Evolutionary conservation across 2,329 filamentous ascomycete species (phyloP), one percentile per base, ranked within the genome.

Genomic region (Teratosphaeria nubilosa): DNA sequence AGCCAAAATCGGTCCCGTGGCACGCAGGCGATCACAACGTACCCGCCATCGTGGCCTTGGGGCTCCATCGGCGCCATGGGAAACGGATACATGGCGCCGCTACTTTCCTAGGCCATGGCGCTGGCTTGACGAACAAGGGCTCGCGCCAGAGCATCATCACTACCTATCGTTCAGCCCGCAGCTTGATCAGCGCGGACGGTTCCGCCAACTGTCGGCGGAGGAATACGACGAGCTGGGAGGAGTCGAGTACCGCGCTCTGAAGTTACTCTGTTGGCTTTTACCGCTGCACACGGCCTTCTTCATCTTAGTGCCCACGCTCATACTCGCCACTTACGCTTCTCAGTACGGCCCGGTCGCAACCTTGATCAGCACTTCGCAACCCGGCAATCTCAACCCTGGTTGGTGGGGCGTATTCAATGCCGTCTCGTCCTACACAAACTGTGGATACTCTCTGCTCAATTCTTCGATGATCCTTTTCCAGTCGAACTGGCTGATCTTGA

Each of bases 341-440:
- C 51, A 32, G 16, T 53, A 53, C 30, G 11, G 51, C 3, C 51
- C 51, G 1, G 24, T 30, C 20, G 51, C 51, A 53, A 30, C 51
- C 14, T 32, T 53, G 51, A 30, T 53, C 11, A n/a, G 16, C 20
- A 32, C 25, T 27, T 53, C 51, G 30, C 51, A 53, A 5, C 51
- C 24, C 16, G 51, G 51, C 13, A 32, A 53, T n/a, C 30, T 53
- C 25, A 54, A 80, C 57, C 83, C 82, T 54, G 81, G 83, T 0
- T 97, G 92, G 92, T 97, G 92, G 81, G 90, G 83, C 0, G 84
- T 96, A 64, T 97, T 91, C 74, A 95, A 89, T 0, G 76, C 90
- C 11, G 88, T 51, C 10, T 54, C 56, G 2, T 20, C 89, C 51
- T 96, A 96, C 73, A 95, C 91, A 74, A 91, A 97, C 74, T 75